phyloP scores from a whole-genome alignment of 495 filamentous ascomycete species.

The Bathelium albidoporum region DNA sequence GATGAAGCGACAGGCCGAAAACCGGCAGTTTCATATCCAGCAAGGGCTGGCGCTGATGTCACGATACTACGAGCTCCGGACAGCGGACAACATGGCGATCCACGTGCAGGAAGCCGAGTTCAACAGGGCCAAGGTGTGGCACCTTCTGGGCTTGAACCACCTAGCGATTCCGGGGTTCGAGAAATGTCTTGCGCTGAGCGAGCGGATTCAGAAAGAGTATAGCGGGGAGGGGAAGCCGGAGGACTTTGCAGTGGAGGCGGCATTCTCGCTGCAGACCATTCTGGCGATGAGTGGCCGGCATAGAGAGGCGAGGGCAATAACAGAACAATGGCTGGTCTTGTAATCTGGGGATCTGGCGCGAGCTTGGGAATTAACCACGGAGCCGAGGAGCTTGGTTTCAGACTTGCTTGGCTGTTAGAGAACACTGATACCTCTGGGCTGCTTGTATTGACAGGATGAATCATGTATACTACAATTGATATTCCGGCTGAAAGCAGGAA shows the following conservation, averaged over 20 bases:
- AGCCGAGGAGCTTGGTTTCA: too few species aligned
- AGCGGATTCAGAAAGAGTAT: slow-evolving; percentile 32
- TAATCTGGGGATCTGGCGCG: too few species aligned
- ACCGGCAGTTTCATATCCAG: slow-evolving; percentile 72
- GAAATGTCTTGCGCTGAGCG: slow-evolving; percentile 41
- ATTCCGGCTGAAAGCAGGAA: too few species aligned
- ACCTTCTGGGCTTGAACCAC: slow-evolving; percentile 67
- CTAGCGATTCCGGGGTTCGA: slow-evolving; percentile 69
- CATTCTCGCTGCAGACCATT: slow-evolving; percentile 61
- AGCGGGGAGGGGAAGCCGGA: slow-evolving; percentile 33
- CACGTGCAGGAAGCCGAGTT: slow-evolving; percentile 77
- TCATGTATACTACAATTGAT: too few species aligned
- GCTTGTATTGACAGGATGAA: too few species aligned
- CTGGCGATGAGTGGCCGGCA: slow-evolving; percentile 54
- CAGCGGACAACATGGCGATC: slow-evolving; percentile 28
- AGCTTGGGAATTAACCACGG: too few species aligned
- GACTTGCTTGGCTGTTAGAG: too few species aligned
- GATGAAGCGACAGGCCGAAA: slow-evolving; percentile 78
- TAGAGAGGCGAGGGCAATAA: slow-evolving; percentile 44
- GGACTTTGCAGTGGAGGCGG: slow-evolving; percentile 62
- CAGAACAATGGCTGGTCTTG: slow-evolving; percentile 50
- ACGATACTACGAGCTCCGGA: slow-evolving; percentile 57
- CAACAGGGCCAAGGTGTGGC: slow-evolving; percentile 74
- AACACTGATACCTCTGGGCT: too few species aligned
- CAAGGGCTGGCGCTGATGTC: slow-evolving; percentile 77